Conservation (phyloP, 331 rosid genomes). For the Saraca asoca region DNA sequence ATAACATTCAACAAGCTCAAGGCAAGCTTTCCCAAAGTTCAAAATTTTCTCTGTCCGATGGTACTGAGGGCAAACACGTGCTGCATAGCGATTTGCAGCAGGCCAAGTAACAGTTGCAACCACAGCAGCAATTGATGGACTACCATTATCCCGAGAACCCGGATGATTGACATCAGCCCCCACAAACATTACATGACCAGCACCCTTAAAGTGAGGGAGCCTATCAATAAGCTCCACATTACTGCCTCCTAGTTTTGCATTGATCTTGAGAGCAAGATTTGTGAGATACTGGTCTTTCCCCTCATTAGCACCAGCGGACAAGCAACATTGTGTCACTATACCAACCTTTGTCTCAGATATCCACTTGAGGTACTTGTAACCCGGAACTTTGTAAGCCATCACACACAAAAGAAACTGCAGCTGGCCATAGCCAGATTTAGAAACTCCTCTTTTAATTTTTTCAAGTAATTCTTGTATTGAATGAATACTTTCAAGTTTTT, state of each 20-base stretch:
- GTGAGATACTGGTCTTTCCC: slow-evolving; percentile 60
- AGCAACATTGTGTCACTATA: slow-evolving; percentile 72
- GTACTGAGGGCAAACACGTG: slow-evolving; percentile 58
- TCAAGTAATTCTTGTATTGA: slow-evolving; percentile 49
- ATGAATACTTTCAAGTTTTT: slow-evolving; percentile 33
- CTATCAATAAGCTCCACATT: slow-evolving; percentile 63
- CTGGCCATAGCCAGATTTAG: slow-evolving; percentile 18
- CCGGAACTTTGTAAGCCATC: slow-evolving; percentile 57
- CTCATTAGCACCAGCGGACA: slow-evolving; percentile 49
- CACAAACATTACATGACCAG: slow-evolving; percentile 69
- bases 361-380: slow-evolving; percentile 72
- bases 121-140: slow-evolving; percentile 79
- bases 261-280: slow-evolving; percentile 72
- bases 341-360: slow-evolving; percentile 74
- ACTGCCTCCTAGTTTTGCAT: slow-evolving; percentile 91
- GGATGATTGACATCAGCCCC: slow-evolving; percentile 96
- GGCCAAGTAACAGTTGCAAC: slow-evolving; percentile 85
- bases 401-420: slow-evolving; percentile 71
- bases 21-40: slow-evolving; percentile 60
- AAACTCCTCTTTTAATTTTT: slow-evolving; percentile 32
- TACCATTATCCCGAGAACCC: slow-evolving; percentile 39
- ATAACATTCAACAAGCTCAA: slow-evolving; percentile 64
- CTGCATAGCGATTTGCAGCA: slow-evolving; percentile 76
- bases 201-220: slow-evolving; percentile 47
- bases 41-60: slow-evolving; percentile 56